Percentiles rank a stretch among this genome's conserved stretches.
Evolutionary conservation across 257 asterid species (phyloP).

Genomic region (Scutellaria baicalensis): DNA sequence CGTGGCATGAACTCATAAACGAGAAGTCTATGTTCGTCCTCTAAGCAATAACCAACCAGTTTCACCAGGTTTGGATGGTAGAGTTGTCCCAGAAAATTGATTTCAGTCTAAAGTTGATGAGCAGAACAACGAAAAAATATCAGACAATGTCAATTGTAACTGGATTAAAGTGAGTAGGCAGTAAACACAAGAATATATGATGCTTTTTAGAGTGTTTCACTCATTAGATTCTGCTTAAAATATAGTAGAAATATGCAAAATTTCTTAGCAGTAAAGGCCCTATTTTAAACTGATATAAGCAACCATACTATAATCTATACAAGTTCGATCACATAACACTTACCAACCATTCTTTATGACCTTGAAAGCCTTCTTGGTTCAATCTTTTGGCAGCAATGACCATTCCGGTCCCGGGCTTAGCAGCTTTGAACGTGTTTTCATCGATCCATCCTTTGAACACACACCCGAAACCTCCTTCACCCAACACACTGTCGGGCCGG

Average conservation of each 20-base stretch:
- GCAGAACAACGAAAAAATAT: background rate
- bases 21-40: conserved; percentile 19
- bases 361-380: conserved; percentile 23
- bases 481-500: conserved; percentile 33
- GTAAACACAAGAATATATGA: too few species aligned
- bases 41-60: conserved; percentile 20
- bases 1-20: conserved; percentile 21
- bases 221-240: too few species aligned
- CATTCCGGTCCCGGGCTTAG: conserved; percentile 30
- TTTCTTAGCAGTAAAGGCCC: too few species aligned
- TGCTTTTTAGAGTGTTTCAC: too few species aligned
- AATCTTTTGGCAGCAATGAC: conserved; percentile 28
- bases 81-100: conserved; percentile 13
- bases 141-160: background rate
- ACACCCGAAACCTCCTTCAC: conserved; percentile 33
- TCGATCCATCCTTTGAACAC: conserved; percentile 28
- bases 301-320: too few species aligned
- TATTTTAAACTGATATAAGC: too few species aligned
- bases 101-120: conserved; percentile 7
- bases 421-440: conserved; percentile 16
- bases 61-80: conserved; percentile 19
- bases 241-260: too few species aligned
- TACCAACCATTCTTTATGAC: conserved; percentile 38
- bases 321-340: too few species aligned
- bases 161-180: too few species aligned